Conservation (phyloP, 169 alveolate species). For the Plasmodium vinckei region DNA sequence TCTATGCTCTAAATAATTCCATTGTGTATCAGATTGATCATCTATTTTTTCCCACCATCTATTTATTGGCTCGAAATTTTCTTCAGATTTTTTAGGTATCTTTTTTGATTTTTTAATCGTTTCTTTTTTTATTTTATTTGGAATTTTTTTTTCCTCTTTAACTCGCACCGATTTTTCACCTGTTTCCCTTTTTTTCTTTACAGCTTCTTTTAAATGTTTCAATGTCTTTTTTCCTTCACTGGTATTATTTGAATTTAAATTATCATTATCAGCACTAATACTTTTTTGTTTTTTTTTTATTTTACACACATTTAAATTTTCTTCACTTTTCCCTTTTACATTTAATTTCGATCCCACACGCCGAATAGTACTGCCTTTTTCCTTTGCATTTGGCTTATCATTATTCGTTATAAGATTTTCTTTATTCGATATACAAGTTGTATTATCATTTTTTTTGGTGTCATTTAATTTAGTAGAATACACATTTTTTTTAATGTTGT, state of each 20-base stretch:
- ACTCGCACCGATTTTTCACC: conserved; percentile 11
- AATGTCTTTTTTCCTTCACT: conserved; percentile 12
- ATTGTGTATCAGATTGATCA: conserved; percentile 82
- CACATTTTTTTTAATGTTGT: conserved; percentile 44
- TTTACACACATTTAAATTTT: conserved; percentile 9
- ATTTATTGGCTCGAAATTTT: conserved; percentile 87
- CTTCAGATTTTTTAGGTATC: conserved; percentile 80
- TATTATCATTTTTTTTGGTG: not conserved
- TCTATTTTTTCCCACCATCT: conserved; percentile 91
- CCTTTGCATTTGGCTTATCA: not conserved
- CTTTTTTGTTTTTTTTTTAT: conserved; percentile 1
- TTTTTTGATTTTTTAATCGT: conserved; percentile 59
- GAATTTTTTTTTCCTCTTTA: conserved; percentile 33
- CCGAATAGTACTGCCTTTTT: too few relatives aligned
- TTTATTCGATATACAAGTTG: conserved; percentile 4
- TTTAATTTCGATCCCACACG: not conserved
- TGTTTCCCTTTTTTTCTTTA: conserved; percentile 18
- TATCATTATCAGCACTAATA: conserved; percentile 15
- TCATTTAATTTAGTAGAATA: not conserved
- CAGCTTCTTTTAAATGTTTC: conserved; percentile 32
- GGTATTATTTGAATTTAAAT: conserved; percentile 5
- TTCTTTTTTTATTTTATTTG: conserved; percentile 62
- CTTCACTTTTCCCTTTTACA: conserved; percentile 5
- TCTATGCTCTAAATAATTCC: conserved; percentile 93
- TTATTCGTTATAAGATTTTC: not conserved